Percentiles rank a stretch among this genome's conserved stretches.
Evolutionary conservation across 805 yeast species (phyloP).

Genomic region (Suhomyces sp.): DNA sequence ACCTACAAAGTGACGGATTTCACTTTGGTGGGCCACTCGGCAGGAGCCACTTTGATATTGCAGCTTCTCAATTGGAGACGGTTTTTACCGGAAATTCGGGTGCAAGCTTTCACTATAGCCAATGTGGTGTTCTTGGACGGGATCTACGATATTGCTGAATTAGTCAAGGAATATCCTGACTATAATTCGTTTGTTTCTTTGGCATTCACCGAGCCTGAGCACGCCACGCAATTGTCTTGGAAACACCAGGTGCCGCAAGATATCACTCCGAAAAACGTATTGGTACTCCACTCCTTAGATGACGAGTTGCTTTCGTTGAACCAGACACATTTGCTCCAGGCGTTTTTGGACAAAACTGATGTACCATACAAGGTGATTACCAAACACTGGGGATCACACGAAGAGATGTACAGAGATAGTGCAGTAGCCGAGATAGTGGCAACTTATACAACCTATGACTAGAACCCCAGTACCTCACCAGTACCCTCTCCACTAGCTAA

Average conservation of each 20-base stretch:
- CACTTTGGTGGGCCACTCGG: constrained; percentile 70
- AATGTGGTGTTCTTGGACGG: constrained; percentile 53
- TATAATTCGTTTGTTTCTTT: constrained; percentile 56
- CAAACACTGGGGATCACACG: constrained; percentile 57
- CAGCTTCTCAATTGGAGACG: constrained; percentile 41
- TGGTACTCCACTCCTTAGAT: constrained; percentile 55
- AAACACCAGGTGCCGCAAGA: background rate
- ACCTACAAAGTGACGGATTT: constrained; percentile 16
- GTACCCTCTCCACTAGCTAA: no score
- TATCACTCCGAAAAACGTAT: constrained; percentile 14
- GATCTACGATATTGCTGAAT: constrained; percentile 52
- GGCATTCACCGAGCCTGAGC: constrained; percentile 43
- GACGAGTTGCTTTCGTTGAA: constrained; percentile 62
- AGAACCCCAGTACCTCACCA: no score
- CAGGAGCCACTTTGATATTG: constrained; percentile 66
- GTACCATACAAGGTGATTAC: constrained; percentile 8
- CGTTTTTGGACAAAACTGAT: constrained; percentile 25
- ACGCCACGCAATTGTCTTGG: constrained; percentile 26
- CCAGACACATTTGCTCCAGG: constrained; percentile 45
- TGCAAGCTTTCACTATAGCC: background rate
- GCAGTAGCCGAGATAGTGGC: constrained; percentile 29
- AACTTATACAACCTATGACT: background rate
- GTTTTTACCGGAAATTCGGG: background rate
- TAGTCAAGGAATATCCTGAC: constrained; percentile 59
- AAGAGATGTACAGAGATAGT: constrained; percentile 54